Conservation (phyloP, 371 early-diverging fungal genomes). For the Paraphysoderma sedebokerense region DNA sequence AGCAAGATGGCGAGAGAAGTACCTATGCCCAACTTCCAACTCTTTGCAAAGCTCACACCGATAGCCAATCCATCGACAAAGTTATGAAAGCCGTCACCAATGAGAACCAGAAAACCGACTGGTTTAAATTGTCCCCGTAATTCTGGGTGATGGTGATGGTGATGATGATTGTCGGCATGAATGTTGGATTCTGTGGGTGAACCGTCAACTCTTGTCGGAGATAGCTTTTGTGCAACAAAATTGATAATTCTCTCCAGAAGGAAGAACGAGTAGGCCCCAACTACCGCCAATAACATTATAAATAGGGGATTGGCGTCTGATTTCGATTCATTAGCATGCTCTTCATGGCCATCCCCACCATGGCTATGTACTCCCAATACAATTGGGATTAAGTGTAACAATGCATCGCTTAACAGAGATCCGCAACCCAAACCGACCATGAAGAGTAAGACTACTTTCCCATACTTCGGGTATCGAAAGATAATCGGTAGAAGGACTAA, state of each 20-base stretch:
- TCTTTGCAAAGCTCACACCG: conserved; percentile 70
- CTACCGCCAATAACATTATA: background rate
- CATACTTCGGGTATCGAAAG: background rate
- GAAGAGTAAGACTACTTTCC: background rate
- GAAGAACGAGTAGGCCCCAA: background rate
- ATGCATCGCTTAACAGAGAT: conserved; percentile 59
- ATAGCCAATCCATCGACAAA: conserved; percentile 87
- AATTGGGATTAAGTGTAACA: conserved; percentile 66
- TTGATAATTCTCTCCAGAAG: background rate
- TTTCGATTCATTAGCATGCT: background rate
- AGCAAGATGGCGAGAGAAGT: conserved; percentile 82
- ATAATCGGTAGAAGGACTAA: background rate
- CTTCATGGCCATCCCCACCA: background rate
- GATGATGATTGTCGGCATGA: too few species aligned
- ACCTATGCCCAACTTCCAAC: conserved; percentile 61
- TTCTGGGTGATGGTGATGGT: too few species aligned
- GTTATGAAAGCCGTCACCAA: conserved; percentile 79
- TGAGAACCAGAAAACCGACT: conserved; percentile 53
- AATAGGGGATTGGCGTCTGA: too few species aligned
- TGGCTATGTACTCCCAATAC: conserved; percentile 27
- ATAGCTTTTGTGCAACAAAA: conserved; percentile 21
- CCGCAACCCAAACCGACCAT: background rate
- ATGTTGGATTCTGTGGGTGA: too few species aligned
- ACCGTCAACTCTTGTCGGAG: too few species aligned
- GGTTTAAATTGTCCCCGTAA: background rate